Conservation (phyloP, 352 stramenopile species). For the Thalassiosira hispida region DNA sequence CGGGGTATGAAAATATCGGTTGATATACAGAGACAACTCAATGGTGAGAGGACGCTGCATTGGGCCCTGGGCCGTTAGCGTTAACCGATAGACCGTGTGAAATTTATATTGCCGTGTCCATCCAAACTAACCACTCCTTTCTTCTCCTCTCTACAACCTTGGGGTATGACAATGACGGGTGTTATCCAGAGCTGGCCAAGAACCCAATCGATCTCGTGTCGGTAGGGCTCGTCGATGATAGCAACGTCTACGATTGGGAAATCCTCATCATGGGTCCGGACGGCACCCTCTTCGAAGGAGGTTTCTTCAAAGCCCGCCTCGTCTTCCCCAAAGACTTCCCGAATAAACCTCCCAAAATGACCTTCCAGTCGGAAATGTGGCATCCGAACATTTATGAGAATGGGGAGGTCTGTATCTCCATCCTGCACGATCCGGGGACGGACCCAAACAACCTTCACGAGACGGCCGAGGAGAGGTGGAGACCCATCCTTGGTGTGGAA, state of each 20-base stretch:
- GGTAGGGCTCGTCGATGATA: slow-evolving; percentile 96
- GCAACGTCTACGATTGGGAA: slow-evolving; percentile 99
- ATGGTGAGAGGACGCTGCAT: slow-evolving; percentile 59
- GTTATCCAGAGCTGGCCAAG: slow-evolving; percentile 93
- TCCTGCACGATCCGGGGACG: slow-evolving; percentile 98
- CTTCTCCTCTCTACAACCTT: slow-evolving; percentile 4
- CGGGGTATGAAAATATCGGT: too few relatives aligned
- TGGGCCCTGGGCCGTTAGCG: too few relatives aligned
- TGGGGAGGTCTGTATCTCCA: slow-evolving; percentile 99
- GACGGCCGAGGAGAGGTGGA: slow-evolving; percentile 97
- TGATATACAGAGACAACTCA: slow-evolving; percentile 77
- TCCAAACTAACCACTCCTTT: neutral
- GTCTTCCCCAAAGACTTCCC: slow-evolving; percentile 98
- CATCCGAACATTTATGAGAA: slow-evolving; percentile 99
- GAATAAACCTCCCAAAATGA: slow-evolving; percentile 98
- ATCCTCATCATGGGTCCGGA: slow-evolving; percentile 96
- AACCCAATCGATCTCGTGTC: slow-evolving; percentile 98
- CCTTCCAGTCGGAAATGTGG: slow-evolving; percentile 99
- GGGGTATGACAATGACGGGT: neutral
- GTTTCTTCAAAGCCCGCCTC: slow-evolving; percentile 97
- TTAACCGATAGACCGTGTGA: neutral
- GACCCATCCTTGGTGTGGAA: slow-evolving; percentile 96
- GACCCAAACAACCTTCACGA: slow-evolving; percentile 98
- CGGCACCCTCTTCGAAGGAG: slow-evolving; percentile 90
- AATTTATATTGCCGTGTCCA: neutral